These are phyloP conservation scores for Lepraria neglecta DNA, from an alignment of 495 filamentous ascomycete species.

Conservation along the genomic window DNA sequence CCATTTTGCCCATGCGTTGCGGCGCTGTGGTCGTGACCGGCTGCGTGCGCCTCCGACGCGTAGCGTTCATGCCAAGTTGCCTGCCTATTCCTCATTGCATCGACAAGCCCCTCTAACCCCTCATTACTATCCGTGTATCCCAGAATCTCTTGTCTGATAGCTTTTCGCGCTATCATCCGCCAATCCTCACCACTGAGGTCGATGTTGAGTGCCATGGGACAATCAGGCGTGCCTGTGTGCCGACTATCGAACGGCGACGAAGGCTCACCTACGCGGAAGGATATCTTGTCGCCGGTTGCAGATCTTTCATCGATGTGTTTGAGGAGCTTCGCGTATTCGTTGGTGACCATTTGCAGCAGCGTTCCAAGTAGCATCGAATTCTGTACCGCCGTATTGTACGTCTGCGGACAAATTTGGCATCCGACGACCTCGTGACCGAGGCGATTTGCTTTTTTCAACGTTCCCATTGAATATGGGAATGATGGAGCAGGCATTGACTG, in stretches of 20 bases:
- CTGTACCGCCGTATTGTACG: conserved; percentile 22
- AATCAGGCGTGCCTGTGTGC: conserved; percentile 23
- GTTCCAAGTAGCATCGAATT: conserved; percentile 22
- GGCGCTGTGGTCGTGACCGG: not conserved
- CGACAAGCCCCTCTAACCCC: conserved; percentile 12
- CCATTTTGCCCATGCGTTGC: not conserved
- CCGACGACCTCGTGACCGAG: conserved; percentile 10
- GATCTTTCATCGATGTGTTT: conserved; percentile 22
- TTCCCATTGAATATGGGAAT: conserved; percentile 17
- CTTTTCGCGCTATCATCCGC: conserved; percentile 23
- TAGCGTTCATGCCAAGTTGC: conserved; percentile 16
- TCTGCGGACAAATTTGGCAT: conserved; percentile 16
- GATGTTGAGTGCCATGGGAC: conserved; percentile 26
- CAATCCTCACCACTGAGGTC: conserved; percentile 24
- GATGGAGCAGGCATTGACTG: conserved; percentile 17
- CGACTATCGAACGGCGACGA: not conserved
- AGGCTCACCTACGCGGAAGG: conserved; percentile 22
- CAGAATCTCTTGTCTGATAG: conserved; percentile 19
- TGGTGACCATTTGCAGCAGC: conserved; percentile 18
- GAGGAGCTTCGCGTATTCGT: conserved; percentile 22
- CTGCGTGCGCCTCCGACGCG: not conserved
- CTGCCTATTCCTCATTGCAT: conserved; percentile 20
- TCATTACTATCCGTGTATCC: not conserved
- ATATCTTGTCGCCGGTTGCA: conserved; percentile 10
- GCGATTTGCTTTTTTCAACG: conserved; percentile 11